Percentiles rank a stretch among this genome's conserved stretches.
Evolutionary conservation across 2,329 filamentous ascomycete genomes (phyloP).

Genomic region (Aureobasidium mangrovei): DNA sequence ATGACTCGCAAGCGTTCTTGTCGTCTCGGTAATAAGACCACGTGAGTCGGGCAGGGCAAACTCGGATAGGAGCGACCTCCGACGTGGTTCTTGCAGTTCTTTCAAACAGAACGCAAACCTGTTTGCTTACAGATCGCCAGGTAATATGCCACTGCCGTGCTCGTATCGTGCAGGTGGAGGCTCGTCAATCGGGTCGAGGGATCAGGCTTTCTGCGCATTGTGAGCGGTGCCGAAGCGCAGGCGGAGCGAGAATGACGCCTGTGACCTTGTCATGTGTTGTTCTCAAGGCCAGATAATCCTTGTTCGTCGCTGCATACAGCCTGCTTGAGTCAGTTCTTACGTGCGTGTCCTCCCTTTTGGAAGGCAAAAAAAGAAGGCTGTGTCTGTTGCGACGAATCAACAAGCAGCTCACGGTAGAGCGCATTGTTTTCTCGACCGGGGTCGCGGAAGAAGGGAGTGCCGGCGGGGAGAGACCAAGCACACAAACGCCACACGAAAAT

Average conservation of each 20-base stretch:
- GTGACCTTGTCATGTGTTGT: not conserved
- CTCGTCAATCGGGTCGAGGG: not conserved
- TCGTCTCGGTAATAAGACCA: conserved; percentile 5
- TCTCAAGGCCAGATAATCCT: not conserved
- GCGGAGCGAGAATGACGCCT: not conserved
- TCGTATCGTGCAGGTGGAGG: conserved; percentile 2
- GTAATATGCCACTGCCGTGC: conserved; percentile 2
- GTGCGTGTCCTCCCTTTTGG: not conserved
- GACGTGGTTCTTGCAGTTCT: not conserved
- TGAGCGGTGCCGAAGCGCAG: not conserved
- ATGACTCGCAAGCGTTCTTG: conserved; percentile 1
- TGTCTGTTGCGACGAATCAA: not conserved
- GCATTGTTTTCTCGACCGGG: not conserved
- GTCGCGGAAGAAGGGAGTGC: not conserved
- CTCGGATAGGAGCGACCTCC: not conserved
- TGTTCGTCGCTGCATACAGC: not conserved
- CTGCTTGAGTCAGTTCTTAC: not conserved
- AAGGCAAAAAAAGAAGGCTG: not conserved
- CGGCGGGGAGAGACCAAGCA: not conserved
- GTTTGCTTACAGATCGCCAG: not conserved
- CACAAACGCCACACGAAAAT: conserved; percentile 7
- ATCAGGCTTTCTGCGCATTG: not conserved
- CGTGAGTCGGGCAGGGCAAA: not conserved
- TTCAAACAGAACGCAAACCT: not conserved
- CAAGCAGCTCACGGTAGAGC: not conserved